A percentile compares a stretch with the other conserved stretches of the same genome.
Conservation (phyloP, 2,329 filamentous ascomycete genomes). For the Colletotrichum higginsianum region DNA sequence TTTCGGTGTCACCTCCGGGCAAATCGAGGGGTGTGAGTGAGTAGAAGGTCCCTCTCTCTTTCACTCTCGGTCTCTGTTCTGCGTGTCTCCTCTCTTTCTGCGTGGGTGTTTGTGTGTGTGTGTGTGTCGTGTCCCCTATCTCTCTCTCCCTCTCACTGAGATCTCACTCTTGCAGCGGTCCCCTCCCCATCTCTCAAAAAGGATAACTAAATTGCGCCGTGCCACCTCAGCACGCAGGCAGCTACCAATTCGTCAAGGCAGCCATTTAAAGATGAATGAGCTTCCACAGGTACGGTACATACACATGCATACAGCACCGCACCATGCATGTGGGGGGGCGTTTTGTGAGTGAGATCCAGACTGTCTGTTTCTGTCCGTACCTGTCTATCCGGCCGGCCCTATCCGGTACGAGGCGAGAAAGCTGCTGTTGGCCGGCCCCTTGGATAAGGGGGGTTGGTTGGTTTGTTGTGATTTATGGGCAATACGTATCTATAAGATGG, state of each 20-base stretch:
- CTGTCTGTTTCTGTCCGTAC: neutral
- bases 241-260: slow-evolving; percentile 21
- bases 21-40: neutral
- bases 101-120: too few species aligned
- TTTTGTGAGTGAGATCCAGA: neutral
- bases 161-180: too few species aligned
- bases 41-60: neutral
- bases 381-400: neutral
- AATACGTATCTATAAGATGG: slow-evolving; percentile 24
- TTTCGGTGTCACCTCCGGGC: slow-evolving; percentile 13
- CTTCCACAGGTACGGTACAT: too few species aligned
- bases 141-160: neutral
- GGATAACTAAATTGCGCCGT: neutral
- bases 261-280: slow-evolving; percentile 14
- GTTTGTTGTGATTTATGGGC: slow-evolving; percentile 16
- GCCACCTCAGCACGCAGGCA: slow-evolving; percentile 6
- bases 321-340: slow-evolving; percentile 3
- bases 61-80: neutral
- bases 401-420: neutral
- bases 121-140: too few species aligned
- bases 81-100: neutral
- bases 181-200: neutral
- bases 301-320: too few species aligned
- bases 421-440: neutral
- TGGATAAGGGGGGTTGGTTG: slow-evolving; percentile 5